phyloP scores from a whole-genome alignment of 352 stramenopile species.

The Hyaloperonospora brassicae region DNA sequence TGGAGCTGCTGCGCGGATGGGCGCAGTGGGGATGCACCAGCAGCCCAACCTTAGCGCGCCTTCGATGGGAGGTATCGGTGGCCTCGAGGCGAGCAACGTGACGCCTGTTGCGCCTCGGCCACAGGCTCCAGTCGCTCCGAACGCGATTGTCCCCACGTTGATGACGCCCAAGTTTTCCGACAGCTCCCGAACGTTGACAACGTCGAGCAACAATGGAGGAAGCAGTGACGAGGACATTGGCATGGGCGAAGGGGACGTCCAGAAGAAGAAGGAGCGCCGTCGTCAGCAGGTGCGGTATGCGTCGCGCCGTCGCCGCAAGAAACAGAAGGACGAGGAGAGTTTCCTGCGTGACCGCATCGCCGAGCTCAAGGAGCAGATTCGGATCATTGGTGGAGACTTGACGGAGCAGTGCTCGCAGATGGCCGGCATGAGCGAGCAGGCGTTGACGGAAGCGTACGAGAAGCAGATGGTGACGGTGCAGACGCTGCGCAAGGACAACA shows the following conservation, averaged over 20 bases:
- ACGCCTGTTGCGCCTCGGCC: slow-evolving; percentile 4
- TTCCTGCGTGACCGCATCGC: slow-evolving; percentile 73
- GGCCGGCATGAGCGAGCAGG: slow-evolving; percentile 74
- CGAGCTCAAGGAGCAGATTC: slow-evolving; percentile 80
- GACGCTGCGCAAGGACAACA: slow-evolving; percentile 75
- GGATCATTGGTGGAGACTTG: slow-evolving; percentile 69
- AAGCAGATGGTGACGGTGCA: slow-evolving; percentile 79
- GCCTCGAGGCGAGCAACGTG: slow-evolving; percentile 9
- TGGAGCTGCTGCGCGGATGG: slow-evolving; percentile 13
- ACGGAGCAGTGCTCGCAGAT: slow-evolving; percentile 76
- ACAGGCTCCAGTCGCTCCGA: slow-evolving; percentile 20
- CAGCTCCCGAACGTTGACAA: slow-evolving; percentile 37
- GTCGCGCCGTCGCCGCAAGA: slow-evolving; percentile 69
- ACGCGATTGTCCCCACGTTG: slow-evolving; percentile 34
- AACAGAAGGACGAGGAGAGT: slow-evolving; percentile 80
- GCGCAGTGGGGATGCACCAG: slow-evolving; percentile 22
- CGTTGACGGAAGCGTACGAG: slow-evolving; percentile 68
- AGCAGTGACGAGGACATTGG: slow-evolving; percentile 49
- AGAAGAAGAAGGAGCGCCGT: slow-evolving; percentile 78
- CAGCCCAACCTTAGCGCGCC: slow-evolving; percentile 7
- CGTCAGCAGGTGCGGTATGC: slow-evolving; percentile 73
- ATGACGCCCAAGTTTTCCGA: slow-evolving; percentile 20
- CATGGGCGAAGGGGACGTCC: slow-evolving; percentile 41
- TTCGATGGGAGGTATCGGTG: slow-evolving; percentile 3
- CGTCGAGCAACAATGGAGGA: slow-evolving; percentile 37